Conservation (phyloP, 2,329 filamentous ascomycete genomes). For the Neopestalotiopsis rosae region DNA sequence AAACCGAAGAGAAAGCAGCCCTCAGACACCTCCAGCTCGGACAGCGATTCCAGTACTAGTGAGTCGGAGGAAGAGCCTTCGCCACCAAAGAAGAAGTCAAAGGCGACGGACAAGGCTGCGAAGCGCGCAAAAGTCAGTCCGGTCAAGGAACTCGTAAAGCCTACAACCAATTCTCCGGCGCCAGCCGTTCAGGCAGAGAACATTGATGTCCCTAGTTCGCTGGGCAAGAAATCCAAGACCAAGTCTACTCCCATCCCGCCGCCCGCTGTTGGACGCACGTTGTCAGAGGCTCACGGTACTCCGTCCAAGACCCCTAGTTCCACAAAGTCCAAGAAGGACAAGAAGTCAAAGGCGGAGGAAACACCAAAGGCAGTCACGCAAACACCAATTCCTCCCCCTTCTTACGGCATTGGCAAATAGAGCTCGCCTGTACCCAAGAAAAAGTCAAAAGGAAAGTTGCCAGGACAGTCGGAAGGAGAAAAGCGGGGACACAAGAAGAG, state of each 20-base stretch:
- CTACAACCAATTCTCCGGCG: not conserved
- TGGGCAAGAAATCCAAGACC: not conserved
- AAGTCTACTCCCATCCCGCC: slow-evolving; percentile 30
- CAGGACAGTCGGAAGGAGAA: not conserved
- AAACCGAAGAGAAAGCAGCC: slow-evolving; percentile 46
- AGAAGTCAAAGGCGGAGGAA: slow-evolving; percentile 31
- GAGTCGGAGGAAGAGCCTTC: slow-evolving; percentile 27
- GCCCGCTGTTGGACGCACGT: slow-evolving; percentile 29
- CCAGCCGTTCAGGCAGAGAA: slow-evolving; percentile 31
- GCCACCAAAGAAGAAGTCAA: slow-evolving; percentile 31
- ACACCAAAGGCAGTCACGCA: slow-evolving; percentile 23
- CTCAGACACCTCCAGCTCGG: slow-evolving; percentile 29
- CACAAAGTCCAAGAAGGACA: slow-evolving; percentile 38
- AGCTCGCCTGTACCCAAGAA: not conserved
- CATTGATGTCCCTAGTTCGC: slow-evolving; percentile 17
- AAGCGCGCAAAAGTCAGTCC: slow-evolving; percentile 44
- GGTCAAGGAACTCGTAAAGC: slow-evolving; percentile 38
- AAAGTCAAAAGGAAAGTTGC: not conserved
- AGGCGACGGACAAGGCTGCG: slow-evolving; percentile 29
- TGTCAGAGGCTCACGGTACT: slow-evolving; percentile 29
- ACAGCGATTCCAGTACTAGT: slow-evolving; percentile 22
- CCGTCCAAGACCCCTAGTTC: slow-evolving; percentile 27
- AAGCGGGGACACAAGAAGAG: not conserved
- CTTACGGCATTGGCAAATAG: slow-evolving; percentile 7
- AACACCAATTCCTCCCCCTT: slow-evolving; percentile 33